Evolutionary conservation across 495 filamentous ascomycete species (phyloP), one percentile per base, ranked within the genome.

Genomic region (Podospora fimiseda): DNA sequence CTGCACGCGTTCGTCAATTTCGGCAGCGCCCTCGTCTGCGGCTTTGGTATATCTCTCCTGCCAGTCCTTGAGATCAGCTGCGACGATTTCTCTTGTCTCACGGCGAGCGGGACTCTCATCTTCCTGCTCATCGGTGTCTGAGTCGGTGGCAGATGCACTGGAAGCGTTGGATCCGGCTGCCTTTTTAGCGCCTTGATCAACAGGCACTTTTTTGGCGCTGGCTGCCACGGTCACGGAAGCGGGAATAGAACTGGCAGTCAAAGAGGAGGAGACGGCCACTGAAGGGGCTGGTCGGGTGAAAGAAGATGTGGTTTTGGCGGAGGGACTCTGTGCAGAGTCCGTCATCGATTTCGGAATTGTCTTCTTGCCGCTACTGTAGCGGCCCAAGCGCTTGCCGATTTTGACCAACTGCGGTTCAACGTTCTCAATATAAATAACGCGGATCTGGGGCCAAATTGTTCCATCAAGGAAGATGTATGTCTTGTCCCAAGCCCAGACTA

Each of bases 341-440:
- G 38, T 18, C 8, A 48, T 20, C 1, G 58, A 23, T 55, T 61
- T 68, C 8, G 62, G 58, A 14, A 61, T 51, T 6, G 58, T 46
- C 49, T 67, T 68, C 43, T 62, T 66, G 45, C 52, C 46, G 37
- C 50, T 60, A 48, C 45, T 80, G 69, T 96, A 91, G 52, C 88
- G 79, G 5, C 90, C 93, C 14, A 98, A 78, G 9, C 92, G 80
- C 70, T 96, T 86, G 13, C 89, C 84, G 56, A 99, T 97, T 57
- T 89, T 87, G 44, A 93, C 81, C 1, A 99, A 77, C 64, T 99
- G 93, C 9, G 94, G 94, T 70, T 96, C 90, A 7, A 99, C 92
- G 58, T 92, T 93, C 63, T 93, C 82, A 27, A 84, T 84, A 59
- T 95, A 96, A 9, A 95, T 69, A 20, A 88, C 78, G 22, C 84